Base-by-base conservation (phyloP, 768 basidiomycete species). In the Coprinellus micaceus region DNA sequence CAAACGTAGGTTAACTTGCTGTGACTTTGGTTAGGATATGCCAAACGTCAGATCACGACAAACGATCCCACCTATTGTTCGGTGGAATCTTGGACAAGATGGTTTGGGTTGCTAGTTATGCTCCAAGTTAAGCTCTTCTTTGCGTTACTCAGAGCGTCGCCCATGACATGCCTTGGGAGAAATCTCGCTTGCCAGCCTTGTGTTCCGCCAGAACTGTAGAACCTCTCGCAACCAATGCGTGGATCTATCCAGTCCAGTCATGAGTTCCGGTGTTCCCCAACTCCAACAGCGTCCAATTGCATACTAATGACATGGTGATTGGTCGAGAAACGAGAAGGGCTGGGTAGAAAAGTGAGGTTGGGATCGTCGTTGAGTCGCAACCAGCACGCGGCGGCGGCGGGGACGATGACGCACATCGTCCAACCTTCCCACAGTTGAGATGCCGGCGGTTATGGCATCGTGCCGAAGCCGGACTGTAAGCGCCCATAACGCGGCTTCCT, bases 81-180 rank as follows among this genome's bases (percentile, higher is more conserved):
- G 92, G 94, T 1, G 96, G 94, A 67, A 99, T 98, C 79, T 95
- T 96, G 45, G 87, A 88, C 36, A 99, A 77, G 61, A 98, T 97
- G 1, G 88, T 92, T 64, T 91, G 84, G 1, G 87, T 89, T 17
- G 91, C 91, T 91, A 62, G 17, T 52, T 17, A 47, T 17, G 36
- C 22, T 43, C 52, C 17, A 22, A 5, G 30, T 17, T 39, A 45
- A 29, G 39, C 51, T 22, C 22, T 47, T 46, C 25, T 9, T 21
- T 44, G 45, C 1, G 33, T 29, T 17, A n/a, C 24, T 39, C 40
- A 44, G 49, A 5, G 43, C 13, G 19, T 39, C 22, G 10, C 13
- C 26, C 48, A 50, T 53, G 22, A 58, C 77, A 39, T 63, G 86
- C 94, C 94, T 81, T 91, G 88, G 44, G 92, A 92, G 76, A 96